Base-by-base conservation (phyloP, 2,329 filamentous ascomycete genomes). In the Alternaria hordeiaustralica region DNA sequence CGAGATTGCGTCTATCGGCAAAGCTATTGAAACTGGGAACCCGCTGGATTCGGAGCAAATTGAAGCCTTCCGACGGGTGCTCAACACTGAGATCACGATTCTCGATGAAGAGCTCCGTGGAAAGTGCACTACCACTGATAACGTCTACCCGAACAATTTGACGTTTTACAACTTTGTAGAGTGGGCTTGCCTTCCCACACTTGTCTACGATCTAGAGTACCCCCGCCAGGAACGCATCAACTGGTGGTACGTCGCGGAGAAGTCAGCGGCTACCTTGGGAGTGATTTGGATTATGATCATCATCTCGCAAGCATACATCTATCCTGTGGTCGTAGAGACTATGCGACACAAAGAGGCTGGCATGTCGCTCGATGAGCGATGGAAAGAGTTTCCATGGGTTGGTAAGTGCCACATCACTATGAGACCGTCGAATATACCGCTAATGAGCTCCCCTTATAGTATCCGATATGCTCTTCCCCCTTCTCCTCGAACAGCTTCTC, bases 121-220 rank as follows among this genome's bases (percentile, higher is more conserved):
- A 63, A 90, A 90, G 70, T 84, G 87, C 20, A 86, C 85, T 2
- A 57, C 79, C 70, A 58, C 78, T 70, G 18, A 79, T 68, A 70
- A 85, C 81, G 63, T 84, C 77, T 94, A 94, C 72, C 92, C 92
- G 0, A 82, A 86, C 53, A 94, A 94, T 72, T 82, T 94, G 41
- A 92, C 87, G 0, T 69, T 89, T 11, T 63, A 73, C 53, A 89
- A 92, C 73, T 89, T 91, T 69, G 87, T 88, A 73, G 90, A 92
- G 74, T 95, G 90, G 84, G 89, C 92, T 54, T 86, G 89, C 46
- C 83, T 94, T 10, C 92, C 92, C 4, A 94, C 92, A 0, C 82
- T 94, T 5, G 90, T 94, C 13, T 95, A 94, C 76, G 92, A 95
- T 75, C 85, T 92, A 47, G 89, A 92, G 71, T 94, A 94, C 72